Conservation (phyloP, 176 grass and related monocot genomes). For the Phoenix roebelenii region DNA sequence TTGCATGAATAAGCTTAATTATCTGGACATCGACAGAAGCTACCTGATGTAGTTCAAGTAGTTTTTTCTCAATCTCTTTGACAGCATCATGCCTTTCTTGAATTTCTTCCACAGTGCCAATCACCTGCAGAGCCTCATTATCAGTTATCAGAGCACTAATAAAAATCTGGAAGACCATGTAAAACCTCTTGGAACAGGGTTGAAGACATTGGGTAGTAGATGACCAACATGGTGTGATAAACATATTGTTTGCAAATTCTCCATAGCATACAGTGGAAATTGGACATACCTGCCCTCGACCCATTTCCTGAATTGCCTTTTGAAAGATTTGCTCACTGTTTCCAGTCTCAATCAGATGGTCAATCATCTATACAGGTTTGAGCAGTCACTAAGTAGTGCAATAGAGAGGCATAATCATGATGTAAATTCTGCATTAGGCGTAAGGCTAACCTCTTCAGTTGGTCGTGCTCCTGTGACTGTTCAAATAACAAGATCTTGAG, state of each 20-base stretch:
- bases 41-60: conserved; percentile 78
- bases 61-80: conserved; percentile 82
- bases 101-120: conserved; percentile 67
- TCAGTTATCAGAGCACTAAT: too few relatives aligned
- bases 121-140: conserved; percentile 25
- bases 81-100: conserved; percentile 81
- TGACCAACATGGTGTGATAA: too few relatives aligned
- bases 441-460: conserved; percentile 41
- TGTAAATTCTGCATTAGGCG: background rate
- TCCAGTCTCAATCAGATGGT: conserved; percentile 73
- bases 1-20: too few relatives aligned
- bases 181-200: too few relatives aligned
- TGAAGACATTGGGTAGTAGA: too few relatives aligned
- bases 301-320: conserved; percentile 74
- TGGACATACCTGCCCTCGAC: conserved; percentile 59
- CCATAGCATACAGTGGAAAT: too few relatives aligned
- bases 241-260: too few relatives aligned
- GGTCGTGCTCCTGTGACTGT: conserved; percentile 65
- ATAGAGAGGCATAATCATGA: background rate
- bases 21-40: background rate
- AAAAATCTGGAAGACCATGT: too few relatives aligned
- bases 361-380: conserved; percentile 43
- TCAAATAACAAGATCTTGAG: background rate
- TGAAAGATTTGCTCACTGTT: conserved; percentile 84
- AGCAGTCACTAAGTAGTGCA: background rate